Evolutionary conservation across 345 rosid genomes (phyloP).

Genomic region (Syzygium aqueum): DNA sequence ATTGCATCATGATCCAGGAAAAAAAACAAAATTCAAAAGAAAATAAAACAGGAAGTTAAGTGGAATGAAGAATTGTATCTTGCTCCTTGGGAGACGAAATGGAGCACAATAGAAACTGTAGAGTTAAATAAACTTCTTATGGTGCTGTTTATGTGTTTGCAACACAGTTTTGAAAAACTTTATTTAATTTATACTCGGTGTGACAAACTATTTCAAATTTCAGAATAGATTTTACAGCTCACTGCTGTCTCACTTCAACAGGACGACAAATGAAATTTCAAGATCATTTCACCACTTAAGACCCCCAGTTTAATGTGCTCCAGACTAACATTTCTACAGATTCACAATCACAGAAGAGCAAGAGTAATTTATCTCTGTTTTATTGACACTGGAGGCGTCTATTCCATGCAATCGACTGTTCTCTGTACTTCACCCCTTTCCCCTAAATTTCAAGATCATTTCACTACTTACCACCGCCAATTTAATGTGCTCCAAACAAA

Average conservation of each 20-base stretch:
- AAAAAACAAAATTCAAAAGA: neutral
- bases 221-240: neutral
- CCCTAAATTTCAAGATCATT: neutral
- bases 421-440: neutral
- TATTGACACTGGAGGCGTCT: neutral
- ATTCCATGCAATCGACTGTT: neutral
- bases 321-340: neutral
- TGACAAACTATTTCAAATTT: neutral
- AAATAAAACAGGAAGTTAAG: neutral
- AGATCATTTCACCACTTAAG: neutral
- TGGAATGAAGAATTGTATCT: neutral
- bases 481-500: neutral
- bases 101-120: neutral
- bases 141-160: neutral
- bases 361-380: neutral
- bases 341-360: neutral
- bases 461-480: neutral
- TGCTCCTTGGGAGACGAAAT: neutral
- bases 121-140: neutral
- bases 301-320: neutral
- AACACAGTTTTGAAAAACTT: neutral
- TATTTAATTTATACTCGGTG: neutral
- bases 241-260: neutral
- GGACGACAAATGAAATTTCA: neutral
- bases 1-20: neutral